Conservation (phyloP, 2,329 filamentous ascomycete species). For the Aureobasidium namibiae region DNA sequence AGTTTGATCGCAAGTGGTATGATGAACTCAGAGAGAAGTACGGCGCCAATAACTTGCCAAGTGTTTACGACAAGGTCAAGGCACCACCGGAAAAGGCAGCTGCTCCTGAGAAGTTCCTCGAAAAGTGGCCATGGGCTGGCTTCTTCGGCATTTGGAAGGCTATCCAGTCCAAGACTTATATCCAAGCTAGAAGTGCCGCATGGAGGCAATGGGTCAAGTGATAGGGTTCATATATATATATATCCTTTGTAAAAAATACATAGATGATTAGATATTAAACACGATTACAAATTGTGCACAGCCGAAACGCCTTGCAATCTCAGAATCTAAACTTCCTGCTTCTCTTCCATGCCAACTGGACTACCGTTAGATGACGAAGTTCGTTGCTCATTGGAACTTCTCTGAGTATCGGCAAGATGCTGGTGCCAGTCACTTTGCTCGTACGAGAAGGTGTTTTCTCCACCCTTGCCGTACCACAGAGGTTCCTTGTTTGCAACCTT, state of each 20-base stretch:
- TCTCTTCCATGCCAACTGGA: slow-evolving; percentile 5
- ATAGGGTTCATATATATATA: background rate
- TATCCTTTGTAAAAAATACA: background rate
- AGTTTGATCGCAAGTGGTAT: slow-evolving; percentile 54
- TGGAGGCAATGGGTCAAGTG: slow-evolving; percentile 9
- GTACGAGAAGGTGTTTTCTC: slow-evolving; percentile 46
- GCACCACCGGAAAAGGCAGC: background rate
- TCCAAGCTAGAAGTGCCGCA: slow-evolving; percentile 12
- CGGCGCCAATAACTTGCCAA: slow-evolving; percentile 50
- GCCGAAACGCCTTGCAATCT: background rate
- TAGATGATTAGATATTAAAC: background rate
- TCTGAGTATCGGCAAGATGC: slow-evolving; percentile 12
- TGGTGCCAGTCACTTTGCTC: slow-evolving; percentile 29
- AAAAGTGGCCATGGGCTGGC: slow-evolving; percentile 15
- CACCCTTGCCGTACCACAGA: slow-evolving; percentile 48
- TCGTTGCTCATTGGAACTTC: background rate
- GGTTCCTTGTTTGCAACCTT: slow-evolving; percentile 43
- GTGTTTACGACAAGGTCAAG: slow-evolving; percentile 54
- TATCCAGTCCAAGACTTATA: slow-evolving; percentile 14
- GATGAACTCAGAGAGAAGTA: slow-evolving; percentile 52
- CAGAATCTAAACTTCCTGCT: background rate
- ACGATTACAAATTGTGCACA: background rate
- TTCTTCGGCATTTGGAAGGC: slow-evolving; percentile 16
- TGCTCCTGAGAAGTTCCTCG: background rate
- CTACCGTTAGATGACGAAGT: background rate